These are phyloP conservation scores for Boletus tomentosulus DNA, from an alignment of 768 basidiomycete species.

Conservation along the genomic window DNA sequence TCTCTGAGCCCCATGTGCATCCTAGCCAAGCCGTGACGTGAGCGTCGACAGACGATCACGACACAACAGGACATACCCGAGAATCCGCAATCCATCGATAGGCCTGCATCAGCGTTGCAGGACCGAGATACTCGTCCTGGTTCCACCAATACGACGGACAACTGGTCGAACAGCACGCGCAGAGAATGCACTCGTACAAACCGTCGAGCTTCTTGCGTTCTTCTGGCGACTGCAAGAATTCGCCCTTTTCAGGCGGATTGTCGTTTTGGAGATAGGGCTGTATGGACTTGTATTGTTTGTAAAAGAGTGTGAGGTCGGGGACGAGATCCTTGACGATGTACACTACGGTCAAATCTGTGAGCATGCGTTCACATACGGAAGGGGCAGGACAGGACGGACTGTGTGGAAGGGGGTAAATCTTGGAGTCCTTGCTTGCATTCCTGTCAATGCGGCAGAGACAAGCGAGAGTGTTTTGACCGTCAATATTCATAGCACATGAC, in stretches of 20 bases:
- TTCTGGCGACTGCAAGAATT: conserved; percentile 86
- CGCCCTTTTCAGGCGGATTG: conserved; percentile 78
- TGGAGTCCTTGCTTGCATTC: conserved; percentile 61
- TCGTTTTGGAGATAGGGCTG: conserved; percentile 95
- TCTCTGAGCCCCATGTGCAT: conserved; percentile 70
- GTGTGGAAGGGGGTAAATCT: conserved; percentile 97
- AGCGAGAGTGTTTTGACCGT: conserved; percentile 96
- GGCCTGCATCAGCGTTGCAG: conserved; percentile 93
- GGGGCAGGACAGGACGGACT: conserved; percentile 50
- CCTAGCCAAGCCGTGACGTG: conserved; percentile 39
- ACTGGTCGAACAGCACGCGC: conserved; percentile 95
- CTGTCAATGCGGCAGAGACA: conserved; percentile 95
- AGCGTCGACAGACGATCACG: not conserved
- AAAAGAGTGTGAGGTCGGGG: conserved; percentile 85
- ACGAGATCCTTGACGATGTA: conserved; percentile 99
- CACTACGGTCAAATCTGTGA: conserved; percentile 49
- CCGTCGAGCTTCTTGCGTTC: conserved; percentile 95
- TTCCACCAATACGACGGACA: conserved; percentile 99
- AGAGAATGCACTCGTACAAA: conserved; percentile 96
- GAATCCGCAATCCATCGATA: conserved; percentile 99
- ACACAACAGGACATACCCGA: conserved; percentile 50
- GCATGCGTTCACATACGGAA: not conserved
- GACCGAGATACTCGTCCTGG: conserved; percentile 96
- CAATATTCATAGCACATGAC: conserved; percentile 98
- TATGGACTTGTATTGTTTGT: conserved; percentile 99